Evolutionary conservation across 2,329 filamentous ascomycete genomes (phyloP).

Genomic region (Endoconidiophora laricicola): DNA sequence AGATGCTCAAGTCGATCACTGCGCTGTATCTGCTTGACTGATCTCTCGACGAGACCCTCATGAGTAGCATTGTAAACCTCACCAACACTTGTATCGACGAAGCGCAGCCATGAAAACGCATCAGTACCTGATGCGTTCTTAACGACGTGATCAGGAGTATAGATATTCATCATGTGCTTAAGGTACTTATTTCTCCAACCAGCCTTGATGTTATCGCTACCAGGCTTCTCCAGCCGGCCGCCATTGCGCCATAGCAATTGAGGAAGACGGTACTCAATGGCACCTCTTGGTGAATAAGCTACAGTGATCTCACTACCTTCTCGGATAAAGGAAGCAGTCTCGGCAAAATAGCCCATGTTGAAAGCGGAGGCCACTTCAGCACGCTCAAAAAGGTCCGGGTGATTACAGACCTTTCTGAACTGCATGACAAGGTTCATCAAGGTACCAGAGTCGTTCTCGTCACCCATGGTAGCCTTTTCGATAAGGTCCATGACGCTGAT

Average conservation of each 20-base stretch:
- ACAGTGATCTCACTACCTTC: conserved; percentile 69
- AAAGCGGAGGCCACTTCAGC: conserved; percentile 81
- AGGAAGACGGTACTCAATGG: conserved; percentile 73
- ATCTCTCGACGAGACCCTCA: conserved; percentile 56
- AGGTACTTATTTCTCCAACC: conserved; percentile 70
- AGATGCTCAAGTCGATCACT: conserved; percentile 47
- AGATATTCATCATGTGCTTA: conserved; percentile 75
- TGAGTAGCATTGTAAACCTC: conserved; percentile 58
- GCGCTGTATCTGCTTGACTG: conserved; percentile 40
- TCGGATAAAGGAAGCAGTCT: conserved; percentile 86
- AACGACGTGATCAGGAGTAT: conserved; percentile 62
- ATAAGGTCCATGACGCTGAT: conserved; percentile 98
- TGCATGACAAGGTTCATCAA: conserved; percentile 99
- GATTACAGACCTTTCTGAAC: conserved; percentile 98
- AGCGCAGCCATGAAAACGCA: conserved; percentile 79
- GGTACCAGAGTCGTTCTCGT: conserved; percentile 87
- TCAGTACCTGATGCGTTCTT: conserved; percentile 42
- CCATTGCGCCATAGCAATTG: conserved; percentile 66
- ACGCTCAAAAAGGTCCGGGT: conserved; percentile 90
- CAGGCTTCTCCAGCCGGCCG: conserved; percentile 58
- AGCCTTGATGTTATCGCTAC: conserved; percentile 54
- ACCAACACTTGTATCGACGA: conserved; percentile 57
- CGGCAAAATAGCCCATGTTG: conserved; percentile 72
- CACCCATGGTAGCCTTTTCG: conserved; percentile 86
- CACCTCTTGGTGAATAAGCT: conserved; percentile 70